phyloP scores from a whole-genome alignment of 208 protist species.

The Porcisia deanei region DNA sequence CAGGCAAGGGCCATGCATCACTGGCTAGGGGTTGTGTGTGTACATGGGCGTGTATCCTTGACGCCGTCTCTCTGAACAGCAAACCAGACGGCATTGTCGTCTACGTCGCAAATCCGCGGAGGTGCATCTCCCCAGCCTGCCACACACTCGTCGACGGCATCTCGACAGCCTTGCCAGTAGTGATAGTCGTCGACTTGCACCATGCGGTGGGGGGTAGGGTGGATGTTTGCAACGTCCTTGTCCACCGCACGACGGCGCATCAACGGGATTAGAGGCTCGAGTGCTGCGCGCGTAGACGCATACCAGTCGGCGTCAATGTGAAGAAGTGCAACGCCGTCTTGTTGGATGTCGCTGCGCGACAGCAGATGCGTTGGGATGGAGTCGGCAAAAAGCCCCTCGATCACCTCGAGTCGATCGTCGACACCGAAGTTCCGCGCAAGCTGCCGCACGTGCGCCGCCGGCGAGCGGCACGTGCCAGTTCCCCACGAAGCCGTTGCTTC shows the following conservation, averaged over 20 bases:
- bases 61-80: conserved; percentile 2
- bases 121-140: background rate
- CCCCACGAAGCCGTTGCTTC: conserved; percentile 48
- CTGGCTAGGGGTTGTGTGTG: background rate
- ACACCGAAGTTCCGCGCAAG: conserved; percentile 69
- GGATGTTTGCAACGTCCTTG: background rate
- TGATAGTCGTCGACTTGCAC: conserved; percentile 88
- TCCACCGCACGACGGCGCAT: conserved; percentile 17
- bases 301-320: conserved; percentile 88
- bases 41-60: background rate
- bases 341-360: conserved; percentile 21
- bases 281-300: conserved; percentile 51
- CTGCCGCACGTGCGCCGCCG: conserved; percentile 34
- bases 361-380: conserved; percentile 52
- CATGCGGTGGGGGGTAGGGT: conserved; percentile 14
- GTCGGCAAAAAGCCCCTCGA: conserved; percentile 55
- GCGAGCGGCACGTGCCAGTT: conserved; percentile 60
- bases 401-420: conserved; percentile 44
- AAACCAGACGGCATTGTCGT: conserved; percentile 76
- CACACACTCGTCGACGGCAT: conserved; percentile 65
- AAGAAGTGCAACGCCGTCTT: conserved; percentile 48
- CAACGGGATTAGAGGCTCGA: conserved; percentile 44
- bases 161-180: conserved; percentile 70
- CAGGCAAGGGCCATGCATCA: background rate
- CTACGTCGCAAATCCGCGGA: conserved; percentile 28